Evolutionary conservation across 2,329 filamentous ascomycete species (phyloP), one percentile per base, ranked within the genome.

Genomic region (Pyrenophora graminea): DNA sequence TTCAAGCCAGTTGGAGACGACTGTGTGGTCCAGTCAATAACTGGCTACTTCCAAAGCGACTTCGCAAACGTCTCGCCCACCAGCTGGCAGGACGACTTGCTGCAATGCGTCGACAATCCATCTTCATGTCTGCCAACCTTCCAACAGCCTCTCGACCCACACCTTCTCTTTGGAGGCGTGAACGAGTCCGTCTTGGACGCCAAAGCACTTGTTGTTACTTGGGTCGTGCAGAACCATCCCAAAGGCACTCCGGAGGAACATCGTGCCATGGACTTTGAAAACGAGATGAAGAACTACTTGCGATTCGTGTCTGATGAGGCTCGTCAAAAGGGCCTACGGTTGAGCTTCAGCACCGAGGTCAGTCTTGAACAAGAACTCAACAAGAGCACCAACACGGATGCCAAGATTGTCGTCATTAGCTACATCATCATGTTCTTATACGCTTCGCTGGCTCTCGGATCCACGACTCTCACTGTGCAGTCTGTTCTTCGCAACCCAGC

Each of bases 361-460:
- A 97, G 92, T 72, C 78, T 99, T 55, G 93, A 97, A 71, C 84
- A 97, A 70, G 94, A 99, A 69, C 81, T 99, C 51, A 99, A 97
- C 79, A 96, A 97, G 76, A 96, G 91, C 32, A 97, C 91, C 42
- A 99, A 99, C 73, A 97, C 94, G 0, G 94, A 99, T 73, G 95
- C 93, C 38, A 97, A 93, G 73, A 99, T 99, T 65, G 86, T 99
- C 19, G 85, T 93, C 46, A 88, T 99, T 74, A 97, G 93, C 80
- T 99, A 99, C 76, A 82, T 97, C 58, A 90, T 97, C 77, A 99
- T 99, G 94, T 99, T 99, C 74, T 77, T 99, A 56, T 99, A 99
- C 69, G 94, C 92, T 3, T 97, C 93, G 5, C 77, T 99, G 45
- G 92, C 94, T 0, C 80, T 99, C 0, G 94, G 94, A 0, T 96